Base-by-base conservation (phyloP, 2,329 filamentous ascomycete species). In the Bipolaris sorokiniana region DNA sequence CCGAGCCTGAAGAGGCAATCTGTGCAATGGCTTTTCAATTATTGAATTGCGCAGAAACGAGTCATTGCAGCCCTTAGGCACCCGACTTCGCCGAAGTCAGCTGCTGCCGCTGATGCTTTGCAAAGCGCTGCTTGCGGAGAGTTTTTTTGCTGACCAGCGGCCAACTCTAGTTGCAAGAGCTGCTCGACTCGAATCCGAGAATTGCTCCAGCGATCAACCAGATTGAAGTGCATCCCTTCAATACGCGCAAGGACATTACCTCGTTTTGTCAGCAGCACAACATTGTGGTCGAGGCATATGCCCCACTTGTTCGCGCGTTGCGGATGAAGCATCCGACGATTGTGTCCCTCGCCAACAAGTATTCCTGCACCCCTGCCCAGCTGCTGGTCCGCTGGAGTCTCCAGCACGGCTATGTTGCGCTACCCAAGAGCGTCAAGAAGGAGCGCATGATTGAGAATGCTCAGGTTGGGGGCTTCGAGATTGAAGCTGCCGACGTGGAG, bases 181-280 rank as follows among this genome's bases (percentile, higher is more conserved):
- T 92, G 47, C 83, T 91, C 68, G 81, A 82, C 2, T 83, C 83
- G 0, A 84, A 84, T 10, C 87, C 89, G 0, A 81, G 82, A 0
- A 82, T 90, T 44, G 74, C 79, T 9, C 90, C 91, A 0, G 84
- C 86, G 1, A 85, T 94, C 48, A 94, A 94, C 68, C 91, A 95
- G 77, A 88, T 93, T 66, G 74, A 94, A 73, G 84, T 93, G 1
- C 90, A 94, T 60, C 90, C 90, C 0, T 95, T 94, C 83, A 91
- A 47, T 73, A 92, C 89, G 1, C 85, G 88, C 50, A 81, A 80
- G 0, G 81, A 83, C 36, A 92, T 95, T 61, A 83, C 86, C 0
- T 81, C 83, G 11, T 87, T 86, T 65, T 91, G 91, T 69, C 81
- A 85, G 54, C 78, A 84, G 58, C 80, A 93, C 62, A 78, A 80